Base-by-base conservation (phyloP, 805 yeast species). In the Candida chilensis region DNA sequence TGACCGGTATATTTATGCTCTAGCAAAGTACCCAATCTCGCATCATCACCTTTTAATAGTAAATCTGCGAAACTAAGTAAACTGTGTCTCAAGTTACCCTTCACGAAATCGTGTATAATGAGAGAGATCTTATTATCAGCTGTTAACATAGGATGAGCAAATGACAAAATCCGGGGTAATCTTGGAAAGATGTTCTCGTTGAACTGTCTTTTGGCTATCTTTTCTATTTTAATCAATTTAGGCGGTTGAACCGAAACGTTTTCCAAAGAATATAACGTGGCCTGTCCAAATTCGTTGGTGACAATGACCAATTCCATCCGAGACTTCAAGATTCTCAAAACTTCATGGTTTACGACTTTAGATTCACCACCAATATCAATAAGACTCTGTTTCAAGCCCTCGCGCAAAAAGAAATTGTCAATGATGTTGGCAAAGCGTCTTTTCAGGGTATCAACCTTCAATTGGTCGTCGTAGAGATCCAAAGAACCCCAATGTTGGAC, bases 1-100 rank as follows among this genome's bases (percentile, higher is more conserved):
- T 87, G 96, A 1, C 97, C 97, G 2, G 94, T 85, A 32, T 79
- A 71, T 40, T 80, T 77, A 37, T 76, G 67, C 16, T 63, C 56
- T 7, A 76, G 39, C 4, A 18, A 24, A 18, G n/a, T n/a, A n/a
- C n/a, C n/a, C n/a, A n/a, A n/a, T n/a, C n/a, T n/a, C n/a, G n/a
- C n/a, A n/a, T n/a, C n/a, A n/a, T n/a, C n/a, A n/a, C n/a, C n/a
- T n/a, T n/a, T n/a, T n/a, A n/a, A n/a, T 7, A 58, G 32, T 5
- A 60, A 17, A 20, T 49, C 54, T 12, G 42, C 44, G 18, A 55
- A 45, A 5, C 44, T 26, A 12, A 60, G 35, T 3, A 52, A 55
- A n/a, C 59, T 47, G 26, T 50, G 54, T 18, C 64, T 38, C 1
- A 60, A 40, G 2, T 58, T 41, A 18, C 52, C 50, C 24, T 55